Conservation (phyloP, 495 filamentous ascomycete species). For the Trichoderma erinaceum region DNA sequence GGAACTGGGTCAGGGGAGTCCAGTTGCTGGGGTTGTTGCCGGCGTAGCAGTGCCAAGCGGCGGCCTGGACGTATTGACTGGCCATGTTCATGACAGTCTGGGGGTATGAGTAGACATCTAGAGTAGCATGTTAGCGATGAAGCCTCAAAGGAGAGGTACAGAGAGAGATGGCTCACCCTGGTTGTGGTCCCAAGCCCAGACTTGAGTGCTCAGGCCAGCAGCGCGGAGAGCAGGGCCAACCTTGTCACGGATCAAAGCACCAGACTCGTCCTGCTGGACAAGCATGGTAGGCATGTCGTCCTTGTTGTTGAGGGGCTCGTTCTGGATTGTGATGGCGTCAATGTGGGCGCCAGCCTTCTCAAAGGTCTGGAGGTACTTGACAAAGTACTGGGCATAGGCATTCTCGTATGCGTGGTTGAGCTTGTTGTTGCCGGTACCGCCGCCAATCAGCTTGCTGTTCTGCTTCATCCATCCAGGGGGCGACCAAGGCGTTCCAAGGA, state of each 20-base stretch:
- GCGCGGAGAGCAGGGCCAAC: constrained; percentile 41
- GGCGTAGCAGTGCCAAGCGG: constrained; percentile 55
- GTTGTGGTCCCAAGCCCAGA: constrained; percentile 55
- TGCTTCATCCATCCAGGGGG: constrained; percentile 55
- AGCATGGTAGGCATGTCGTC: constrained; percentile 51
- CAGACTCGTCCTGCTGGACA: constrained; percentile 44
- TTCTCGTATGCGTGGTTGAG: constrained; percentile 44
- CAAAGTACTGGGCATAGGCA: constrained; percentile 50
- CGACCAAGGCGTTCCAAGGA: constrained; percentile 49
- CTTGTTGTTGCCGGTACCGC: constrained; percentile 30
- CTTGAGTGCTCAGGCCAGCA: constrained; percentile 38
- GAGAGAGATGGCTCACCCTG: constrained; percentile 34
- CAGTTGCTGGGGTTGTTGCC: constrained; percentile 34
- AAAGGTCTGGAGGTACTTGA: constrained; percentile 51
- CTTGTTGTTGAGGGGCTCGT: constrained; percentile 51
- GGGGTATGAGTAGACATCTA: constrained; percentile 41
- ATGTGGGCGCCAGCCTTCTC: constrained; percentile 36
- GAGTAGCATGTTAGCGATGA: not conserved
- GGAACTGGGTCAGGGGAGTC: constrained; percentile 45
- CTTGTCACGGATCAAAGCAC: constrained; percentile 41
- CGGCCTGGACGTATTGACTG: constrained; percentile 37
- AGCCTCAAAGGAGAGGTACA: not conserved
- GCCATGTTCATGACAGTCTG: constrained; percentile 43
- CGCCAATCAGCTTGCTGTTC: constrained; percentile 37
- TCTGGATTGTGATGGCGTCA: constrained; percentile 53